Base-by-base conservation (phyloP, 139 green algal species). In the Picochlorum sp. region DNA sequence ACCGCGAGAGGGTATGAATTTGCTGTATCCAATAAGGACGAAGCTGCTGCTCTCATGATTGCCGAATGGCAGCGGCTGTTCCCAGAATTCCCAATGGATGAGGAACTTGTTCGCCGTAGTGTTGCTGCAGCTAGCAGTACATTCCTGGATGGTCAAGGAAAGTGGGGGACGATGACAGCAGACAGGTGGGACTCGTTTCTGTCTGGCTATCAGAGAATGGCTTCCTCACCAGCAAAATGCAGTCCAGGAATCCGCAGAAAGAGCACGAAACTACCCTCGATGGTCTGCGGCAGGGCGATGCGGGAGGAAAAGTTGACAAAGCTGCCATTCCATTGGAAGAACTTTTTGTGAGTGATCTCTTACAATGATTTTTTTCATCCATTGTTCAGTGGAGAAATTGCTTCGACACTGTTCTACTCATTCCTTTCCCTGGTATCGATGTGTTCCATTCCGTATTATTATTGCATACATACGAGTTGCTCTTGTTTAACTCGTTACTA, bases 331-430 rank as follows among this genome's bases (percentile, higher is more conserved):
- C 32, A 0, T 49, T 62, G 20, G 56, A 14, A 3, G 21, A 54
- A 3, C 64, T 94, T 34, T 90, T 87, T 67, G 90, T 82, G 23
- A 93, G 89, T 57, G 70, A 30, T 30, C 28, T 78, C 1, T 84
- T 84, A 26, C 72, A 93, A 62, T 78, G 74, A 60, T 23, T 28
- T 23, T 23, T 57, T 64, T 30, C 34, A 41, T 41, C 8, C 34
- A 41, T 41, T 41, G 8, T 9, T 41, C 34, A 41, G 34, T 41
- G 34, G 34, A 41, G 34, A 41, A 41, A 41, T 41, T 41, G 34
- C 34, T 41, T 41, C 34, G 34, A 41, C 34, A 41, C 34, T 41
- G 34, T 41, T 41, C 34, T 41, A 41, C 34, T 41, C 34, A 41
- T 41, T 41, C 34, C 34, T 41, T 11, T 41, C 8, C 34, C 34